Base-by-base conservation (phyloP, 1,284 basidiomycete genomes). In the Vanrija pseudolonga region DNA sequence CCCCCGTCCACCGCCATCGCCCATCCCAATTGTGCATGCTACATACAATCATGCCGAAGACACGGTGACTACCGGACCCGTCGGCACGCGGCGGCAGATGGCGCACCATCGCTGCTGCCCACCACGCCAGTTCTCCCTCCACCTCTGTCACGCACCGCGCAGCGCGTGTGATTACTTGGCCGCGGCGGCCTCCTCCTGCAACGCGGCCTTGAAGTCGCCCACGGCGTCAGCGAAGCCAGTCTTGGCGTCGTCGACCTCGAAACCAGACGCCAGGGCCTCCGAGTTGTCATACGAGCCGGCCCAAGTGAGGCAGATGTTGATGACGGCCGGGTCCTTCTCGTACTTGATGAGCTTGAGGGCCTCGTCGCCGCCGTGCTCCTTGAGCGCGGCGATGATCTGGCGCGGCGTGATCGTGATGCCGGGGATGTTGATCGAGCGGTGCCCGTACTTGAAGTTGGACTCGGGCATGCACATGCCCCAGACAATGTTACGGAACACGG, bases 401-500 rank as follows among this genome's bases (percentile, higher is more conserved):
- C 71, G 64, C 6, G 76, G 71, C 3, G 69, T 74, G 28, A 77
- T 66, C 19, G 64, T 72, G 54, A 77, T 73, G 11, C 77, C 77
- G 2, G 77, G 77, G 39, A 78, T 57, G 54, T 75, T 77, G 60
- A 77, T 69, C 20, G 65, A 68, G 49, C 73, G 61, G 36, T 65
- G 64, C 28, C 60, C 59, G 19, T 51, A 47, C 47, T 62, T 61
- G 49, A 76, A 70, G 41, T 68, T 63, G 17, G 59, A 59, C 22
- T 70, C 73, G 22, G 69, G 67, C 63, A 78, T 65, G 40, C 63
- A 67, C 47, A 76, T 58, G 2, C 74, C 74, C 53, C 67, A 76
- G 2, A 73, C 70, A 45, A 78, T 75, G 57, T 78, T 78, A 37
- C 70, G 56, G 38, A 76, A 67, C 6, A 78, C 76, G 1, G 80